Evolutionary conservation across 495 filamentous ascomycete species (phyloP).

Genomic region (Rostrohypoxylon terebratum): DNA sequence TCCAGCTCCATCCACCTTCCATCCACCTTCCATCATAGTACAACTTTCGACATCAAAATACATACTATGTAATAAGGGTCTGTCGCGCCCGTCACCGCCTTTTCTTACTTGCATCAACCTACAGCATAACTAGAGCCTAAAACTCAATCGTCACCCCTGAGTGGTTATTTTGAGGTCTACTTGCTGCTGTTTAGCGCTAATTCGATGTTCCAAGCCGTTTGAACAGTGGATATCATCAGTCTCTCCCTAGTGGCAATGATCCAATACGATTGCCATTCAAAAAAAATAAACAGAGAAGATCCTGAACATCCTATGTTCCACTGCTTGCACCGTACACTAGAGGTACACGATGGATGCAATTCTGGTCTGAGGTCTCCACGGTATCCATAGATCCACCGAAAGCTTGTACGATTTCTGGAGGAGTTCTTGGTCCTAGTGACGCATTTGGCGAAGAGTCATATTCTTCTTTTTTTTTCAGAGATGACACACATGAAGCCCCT

Average conservation of each 20-base stretch:
- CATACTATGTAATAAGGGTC: conserved; percentile 2
- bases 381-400: conserved; percentile 33
- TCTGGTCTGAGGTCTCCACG: conserved; percentile 16
- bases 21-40: background rate
- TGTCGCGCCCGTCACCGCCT: conserved; percentile 50
- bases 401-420: conserved; percentile 35
- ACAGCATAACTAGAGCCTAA: conserved; percentile 42
- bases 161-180: conserved; percentile 18
- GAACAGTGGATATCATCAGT: conserved; percentile 3
- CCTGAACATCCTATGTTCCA: conserved; percentile 23
- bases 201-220: conserved; percentile 24
- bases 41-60: background rate
- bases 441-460: conserved; percentile 38
- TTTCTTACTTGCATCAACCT: conserved; percentile 44
- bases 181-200: conserved; percentile 24
- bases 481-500: conserved; percentile 35
- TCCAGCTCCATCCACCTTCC: background rate
- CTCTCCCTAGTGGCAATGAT: background rate
- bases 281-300: conserved; percentile 12
- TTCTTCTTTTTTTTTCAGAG: background rate
- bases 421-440: conserved; percentile 30
- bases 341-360: background rate
- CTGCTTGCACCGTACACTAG: background rate
- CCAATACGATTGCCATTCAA: background rate
- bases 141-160: conserved; percentile 13